phyloP scores from a whole-genome alignment of 2,329 filamentous ascomycete genomes.

The Cordyceps pruinosa region DNA sequence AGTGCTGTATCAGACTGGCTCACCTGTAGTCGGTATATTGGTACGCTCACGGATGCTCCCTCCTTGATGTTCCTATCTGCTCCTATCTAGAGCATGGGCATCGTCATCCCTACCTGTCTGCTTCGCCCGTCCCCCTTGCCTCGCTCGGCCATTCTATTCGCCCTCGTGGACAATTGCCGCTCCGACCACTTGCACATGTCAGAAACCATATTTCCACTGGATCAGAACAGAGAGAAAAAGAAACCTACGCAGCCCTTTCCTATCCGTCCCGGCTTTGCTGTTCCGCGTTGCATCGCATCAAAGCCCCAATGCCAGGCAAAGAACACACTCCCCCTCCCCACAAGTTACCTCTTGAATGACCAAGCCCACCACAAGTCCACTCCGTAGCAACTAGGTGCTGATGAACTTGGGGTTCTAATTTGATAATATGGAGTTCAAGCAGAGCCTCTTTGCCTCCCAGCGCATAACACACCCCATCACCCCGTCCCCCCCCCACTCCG shows the following conservation, averaged over 20 bases:
- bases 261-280: slow-evolving; percentile 5
- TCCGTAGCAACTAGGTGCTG: background rate
- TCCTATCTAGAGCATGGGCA: background rate
- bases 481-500: background rate
- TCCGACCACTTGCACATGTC: slow-evolving; percentile 7
- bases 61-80: background rate
- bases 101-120: background rate
- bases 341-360: background rate
- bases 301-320: background rate
- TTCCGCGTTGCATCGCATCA: slow-evolving; percentile 4
- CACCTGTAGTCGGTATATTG: background rate
- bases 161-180: background rate
- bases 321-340: background rate
- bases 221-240: background rate
- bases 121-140: background rate
- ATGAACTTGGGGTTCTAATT: background rate
- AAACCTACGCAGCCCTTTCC: background rate
- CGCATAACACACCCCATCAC: background rate
- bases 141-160: background rate
- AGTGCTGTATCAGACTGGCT: background rate
- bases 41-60: background rate
- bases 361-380: slow-evolving; percentile 2
- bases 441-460: background rate
- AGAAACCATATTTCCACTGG: background rate
- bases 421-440: background rate